These are phyloP conservation scores for Glaciozyma martinii DNA, from an alignment of 768 basidiomycete genomes.

Conservation along the genomic window DNA sequence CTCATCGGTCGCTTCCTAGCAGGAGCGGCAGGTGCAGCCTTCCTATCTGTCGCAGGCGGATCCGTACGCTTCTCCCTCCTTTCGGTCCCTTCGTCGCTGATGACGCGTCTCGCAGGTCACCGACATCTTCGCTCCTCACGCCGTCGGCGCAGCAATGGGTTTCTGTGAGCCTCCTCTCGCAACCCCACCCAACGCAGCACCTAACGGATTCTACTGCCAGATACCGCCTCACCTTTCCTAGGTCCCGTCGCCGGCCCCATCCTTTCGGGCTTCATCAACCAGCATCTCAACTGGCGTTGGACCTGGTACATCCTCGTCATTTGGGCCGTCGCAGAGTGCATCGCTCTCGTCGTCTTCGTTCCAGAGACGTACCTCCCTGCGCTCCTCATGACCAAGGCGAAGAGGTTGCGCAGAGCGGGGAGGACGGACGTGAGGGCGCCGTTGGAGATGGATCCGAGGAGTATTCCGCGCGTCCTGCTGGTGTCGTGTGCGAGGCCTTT, in stretches of 20 bases:
- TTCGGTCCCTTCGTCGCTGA: too few species aligned
- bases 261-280: slow-evolving; percentile 60
- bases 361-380: slow-evolving; percentile 64
- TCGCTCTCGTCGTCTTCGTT: slow-evolving; percentile 47
- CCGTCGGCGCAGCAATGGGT: slow-evolving; percentile 45
- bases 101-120: slow-evolving; percentile 23
- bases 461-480: slow-evolving; percentile 47
- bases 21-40: slow-evolving; percentile 52
- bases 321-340: slow-evolving; percentile 49
- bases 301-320: slow-evolving; percentile 62
- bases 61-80: slow-evolving; percentile 39
- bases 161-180: slow-evolving; percentile 39
- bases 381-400: slow-evolving; percentile 42
- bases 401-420: slow-evolving; percentile 53
- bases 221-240: slow-evolving; percentile 49
- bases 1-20: slow-evolving; percentile 55
- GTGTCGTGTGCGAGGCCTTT: slow-evolving; percentile 64
- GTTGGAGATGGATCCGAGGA: slow-evolving; percentile 48
- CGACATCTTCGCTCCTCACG: slow-evolving; percentile 41
- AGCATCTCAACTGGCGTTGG: slow-evolving; percentile 49
- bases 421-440: slow-evolving; percentile 53
- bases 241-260: slow-evolving; percentile 46
- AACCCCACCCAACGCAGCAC: too few species aligned
- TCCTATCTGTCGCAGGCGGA: slow-evolving; percentile 57
- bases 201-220: too few species aligned